Conservation (phyloP, 2,329 filamentous ascomycete genomes). For the Stemphylium lycopersici region DNA sequence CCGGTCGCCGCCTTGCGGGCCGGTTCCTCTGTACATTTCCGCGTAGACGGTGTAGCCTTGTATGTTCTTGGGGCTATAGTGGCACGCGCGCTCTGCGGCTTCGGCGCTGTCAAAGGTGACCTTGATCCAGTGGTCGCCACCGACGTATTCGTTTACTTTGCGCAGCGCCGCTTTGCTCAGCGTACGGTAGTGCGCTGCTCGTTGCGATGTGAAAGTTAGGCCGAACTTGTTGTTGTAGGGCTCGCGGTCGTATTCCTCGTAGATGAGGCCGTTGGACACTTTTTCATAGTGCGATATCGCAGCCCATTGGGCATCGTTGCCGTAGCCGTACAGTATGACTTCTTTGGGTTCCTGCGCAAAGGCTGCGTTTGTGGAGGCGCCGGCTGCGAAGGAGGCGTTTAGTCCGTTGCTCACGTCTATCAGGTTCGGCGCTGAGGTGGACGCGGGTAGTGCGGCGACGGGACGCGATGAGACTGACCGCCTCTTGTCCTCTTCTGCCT, state of each 20-base stretch:
- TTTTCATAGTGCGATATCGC: conserved; percentile 88
- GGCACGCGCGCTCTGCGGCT: conserved; percentile 56
- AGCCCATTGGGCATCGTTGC: conserved; percentile 73
- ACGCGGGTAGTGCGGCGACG: conserved; percentile 31
- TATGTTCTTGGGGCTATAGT: conserved; percentile 55
- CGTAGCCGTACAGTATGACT: conserved; percentile 84
- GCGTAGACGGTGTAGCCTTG: conserved; percentile 57
- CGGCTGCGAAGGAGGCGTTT: conserved; percentile 32
- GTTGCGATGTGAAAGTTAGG: conserved; percentile 73
- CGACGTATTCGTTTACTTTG: conserved; percentile 80
- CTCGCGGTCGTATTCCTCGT: conserved; percentile 90
- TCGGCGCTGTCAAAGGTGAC: conserved; percentile 58
- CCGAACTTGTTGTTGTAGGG: conserved; percentile 77
- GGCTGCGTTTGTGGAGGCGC: conserved; percentile 46
- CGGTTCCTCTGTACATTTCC: conserved; percentile 54
- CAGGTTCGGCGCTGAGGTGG: conserved; percentile 43
- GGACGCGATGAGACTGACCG: conserved; percentile 35
- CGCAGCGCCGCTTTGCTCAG: conserved; percentile 75
- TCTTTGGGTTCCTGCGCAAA: conserved; percentile 68
- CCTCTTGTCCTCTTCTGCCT: conserved; percentile 38
- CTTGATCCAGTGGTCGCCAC: conserved; percentile 87
- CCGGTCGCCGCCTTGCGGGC: conserved; percentile 51
- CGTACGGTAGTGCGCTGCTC: conserved; percentile 68
- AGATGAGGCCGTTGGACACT: conserved; percentile 78
- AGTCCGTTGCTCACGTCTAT: conserved; percentile 36